Evolutionary conservation across 768 basidiomycete species (phyloP).

Genomic region (Mycena epipterygia): DNA sequence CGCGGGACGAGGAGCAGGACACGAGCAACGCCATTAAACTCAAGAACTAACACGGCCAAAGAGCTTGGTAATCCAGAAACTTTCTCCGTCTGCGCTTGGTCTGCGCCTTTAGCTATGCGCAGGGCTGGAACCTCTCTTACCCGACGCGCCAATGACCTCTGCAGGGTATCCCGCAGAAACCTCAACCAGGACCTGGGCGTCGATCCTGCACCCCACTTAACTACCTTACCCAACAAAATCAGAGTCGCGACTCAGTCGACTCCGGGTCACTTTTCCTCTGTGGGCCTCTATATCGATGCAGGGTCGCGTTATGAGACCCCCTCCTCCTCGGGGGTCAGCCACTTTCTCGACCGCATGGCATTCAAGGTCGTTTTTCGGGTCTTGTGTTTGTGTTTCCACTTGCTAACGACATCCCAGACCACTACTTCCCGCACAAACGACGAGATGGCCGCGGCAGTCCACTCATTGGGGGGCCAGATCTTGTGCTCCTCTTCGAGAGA

Average conservation of each 20-base stretch:
- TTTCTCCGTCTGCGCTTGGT: too few relatives aligned
- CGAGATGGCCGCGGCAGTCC: conserved; percentile 86
- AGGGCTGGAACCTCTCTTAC: conserved; percentile 53
- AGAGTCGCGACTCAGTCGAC: conserved; percentile 92
- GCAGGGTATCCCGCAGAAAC: conserved; percentile 38
- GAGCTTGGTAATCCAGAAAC: too few relatives aligned
- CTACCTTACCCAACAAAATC: conserved; percentile 92
- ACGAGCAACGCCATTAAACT: too few relatives aligned
- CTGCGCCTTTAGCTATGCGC: conserved; percentile 51
- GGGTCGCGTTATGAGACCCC: conserved; percentile 91
- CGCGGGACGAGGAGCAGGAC: too few relatives aligned
- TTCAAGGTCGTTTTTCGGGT: conserved; percentile 88
- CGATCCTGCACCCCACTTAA: conserved; percentile 65
- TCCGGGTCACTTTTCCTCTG: conserved; percentile 94
- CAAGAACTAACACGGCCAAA: conserved; percentile 17
- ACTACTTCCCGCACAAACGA: conserved; percentile 79
- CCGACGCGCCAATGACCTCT: conserved; percentile 48
- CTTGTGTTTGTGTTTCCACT: not conserved
- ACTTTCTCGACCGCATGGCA: conserved; percentile 95
- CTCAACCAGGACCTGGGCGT: conserved; percentile 39
- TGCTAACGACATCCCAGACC: conserved; percentile 61
- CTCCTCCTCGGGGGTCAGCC: conserved; percentile 83
- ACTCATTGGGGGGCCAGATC: conserved; percentile 91
- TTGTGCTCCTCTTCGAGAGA: conserved; percentile 92
- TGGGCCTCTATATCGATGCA: conserved; percentile 95